phyloP scores from a whole-genome alignment of 179 eudicot species.

The Beta macrorhiza region DNA sequence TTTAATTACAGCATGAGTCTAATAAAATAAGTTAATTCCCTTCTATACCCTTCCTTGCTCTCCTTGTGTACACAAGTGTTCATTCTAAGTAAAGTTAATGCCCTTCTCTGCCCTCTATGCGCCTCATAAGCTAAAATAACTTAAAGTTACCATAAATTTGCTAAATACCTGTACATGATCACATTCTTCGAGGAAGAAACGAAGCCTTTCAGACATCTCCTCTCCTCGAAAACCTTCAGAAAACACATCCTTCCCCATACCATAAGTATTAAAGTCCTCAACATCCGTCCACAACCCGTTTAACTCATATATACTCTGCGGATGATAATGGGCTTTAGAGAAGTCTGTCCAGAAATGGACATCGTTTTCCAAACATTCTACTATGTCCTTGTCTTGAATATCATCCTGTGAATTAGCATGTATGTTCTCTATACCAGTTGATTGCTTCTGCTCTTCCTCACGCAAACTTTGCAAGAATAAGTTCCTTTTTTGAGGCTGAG shows the following conservation, averaged over 20 bases:
- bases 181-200: constrained; percentile 86
- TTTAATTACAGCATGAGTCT: too few relatives aligned
- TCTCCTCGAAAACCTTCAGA: constrained; percentile 64
- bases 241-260: constrained; percentile 74
- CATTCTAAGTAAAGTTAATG: too few relatives aligned
- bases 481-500: constrained; percentile 71
- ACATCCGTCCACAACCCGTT: constrained; percentile 67
- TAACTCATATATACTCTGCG: constrained; percentile 79
- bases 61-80: too few relatives aligned
- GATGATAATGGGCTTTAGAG: constrained; percentile 94
- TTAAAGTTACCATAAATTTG: background rate
- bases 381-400: constrained; percentile 58
- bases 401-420: constrained; percentile 36
- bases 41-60: too few relatives aligned
- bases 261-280: constrained; percentile 66
- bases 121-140: background rate
- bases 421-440: constrained; percentile 24
- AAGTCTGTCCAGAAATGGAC: constrained; percentile 89
- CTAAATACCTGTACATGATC: constrained; percentile 79
- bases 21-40: too few relatives aligned
- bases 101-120: too few relatives aligned
- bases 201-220: constrained; percentile 75
- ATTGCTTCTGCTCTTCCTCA: constrained; percentile 50
- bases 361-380: constrained; percentile 59
- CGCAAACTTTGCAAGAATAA: constrained; percentile 76